phyloP scores from a whole-genome alignment of 306 rosid species.

The Vicia villosa region DNA sequence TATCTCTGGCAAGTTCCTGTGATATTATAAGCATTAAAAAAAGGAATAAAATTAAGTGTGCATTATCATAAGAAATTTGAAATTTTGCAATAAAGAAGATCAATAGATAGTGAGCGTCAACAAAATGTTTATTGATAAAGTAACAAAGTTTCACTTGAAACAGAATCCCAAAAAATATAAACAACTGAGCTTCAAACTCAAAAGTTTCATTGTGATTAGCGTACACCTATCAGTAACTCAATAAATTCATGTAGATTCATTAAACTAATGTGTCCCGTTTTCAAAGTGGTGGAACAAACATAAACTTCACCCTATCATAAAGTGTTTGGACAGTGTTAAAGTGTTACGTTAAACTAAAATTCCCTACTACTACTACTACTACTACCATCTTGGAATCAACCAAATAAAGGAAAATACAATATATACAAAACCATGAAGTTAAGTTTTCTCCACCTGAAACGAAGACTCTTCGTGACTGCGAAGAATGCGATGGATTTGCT shows the following conservation, averaged over 20 bases:
- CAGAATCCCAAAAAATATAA: background rate
- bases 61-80: slow-evolving; percentile 1
- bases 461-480: slow-evolving; percentile 78
- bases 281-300: slow-evolving; percentile 4
- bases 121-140: background rate
- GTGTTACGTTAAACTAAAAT: no score
- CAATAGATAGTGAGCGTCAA: background rate
- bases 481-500: slow-evolving; percentile 58
- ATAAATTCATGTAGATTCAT: background rate
- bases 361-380: no score
- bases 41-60: background rate
- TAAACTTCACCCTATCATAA: background rate
- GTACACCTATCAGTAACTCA: background rate
- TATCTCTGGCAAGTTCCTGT: slow-evolving; percentile 79
- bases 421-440: background rate
- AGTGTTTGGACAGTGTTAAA: background rate
- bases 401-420: slow-evolving; percentile 10
- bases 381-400: background rate
- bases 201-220: background rate
- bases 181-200: background rate
- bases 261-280: background rate
- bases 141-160: background rate
- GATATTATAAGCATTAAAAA: slow-evolving; percentile 17
- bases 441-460: slow-evolving; percentile 63
- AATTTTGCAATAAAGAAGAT: background rate